Conservation (phyloP, 2,329 filamentous ascomycete genomes). For the Magnaporthiopsis rhizophila region DNA sequence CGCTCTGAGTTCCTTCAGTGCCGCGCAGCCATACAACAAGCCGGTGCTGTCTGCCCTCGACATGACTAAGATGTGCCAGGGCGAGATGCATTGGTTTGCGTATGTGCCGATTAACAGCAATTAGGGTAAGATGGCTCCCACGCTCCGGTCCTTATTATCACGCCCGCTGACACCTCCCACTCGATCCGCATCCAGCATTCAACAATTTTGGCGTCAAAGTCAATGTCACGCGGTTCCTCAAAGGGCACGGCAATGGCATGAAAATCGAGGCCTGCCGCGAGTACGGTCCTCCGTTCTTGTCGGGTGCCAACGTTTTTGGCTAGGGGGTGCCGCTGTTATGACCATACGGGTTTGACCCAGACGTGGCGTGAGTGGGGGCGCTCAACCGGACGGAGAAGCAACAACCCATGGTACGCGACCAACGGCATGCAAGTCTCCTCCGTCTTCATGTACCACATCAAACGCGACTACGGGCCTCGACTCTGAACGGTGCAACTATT, state of each 20-base stretch:
- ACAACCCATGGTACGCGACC: constrained; percentile 27
- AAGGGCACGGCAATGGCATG: constrained; percentile 27
- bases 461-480: constrained; percentile 24
- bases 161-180: neutral
- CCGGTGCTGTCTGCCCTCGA: constrained; percentile 49
- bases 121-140: constrained; percentile 4
- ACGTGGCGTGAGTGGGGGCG: too few relatives aligned
- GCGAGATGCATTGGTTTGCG: constrained; percentile 46
- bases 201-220: constrained; percentile 38
- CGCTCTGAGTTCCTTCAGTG: constrained; percentile 35
- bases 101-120: constrained; percentile 45
- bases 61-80: constrained; percentile 50
- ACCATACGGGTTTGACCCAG: neutral
- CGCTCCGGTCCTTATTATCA: neutral
- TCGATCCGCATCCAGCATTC: constrained; percentile 26
- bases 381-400: too few relatives aligned
- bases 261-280: neutral
- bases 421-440: constrained; percentile 26
- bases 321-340: neutral
- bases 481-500: constrained; percentile 31
- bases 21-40: constrained; percentile 54
- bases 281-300: constrained; percentile 11
- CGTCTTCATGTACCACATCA: constrained; percentile 36
- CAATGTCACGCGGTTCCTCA: constrained; percentile 33
- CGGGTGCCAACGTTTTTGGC: constrained; percentile 6